Conservation (phyloP, 371 early-diverging fungal species). For the Circinella umbellata region DNA sequence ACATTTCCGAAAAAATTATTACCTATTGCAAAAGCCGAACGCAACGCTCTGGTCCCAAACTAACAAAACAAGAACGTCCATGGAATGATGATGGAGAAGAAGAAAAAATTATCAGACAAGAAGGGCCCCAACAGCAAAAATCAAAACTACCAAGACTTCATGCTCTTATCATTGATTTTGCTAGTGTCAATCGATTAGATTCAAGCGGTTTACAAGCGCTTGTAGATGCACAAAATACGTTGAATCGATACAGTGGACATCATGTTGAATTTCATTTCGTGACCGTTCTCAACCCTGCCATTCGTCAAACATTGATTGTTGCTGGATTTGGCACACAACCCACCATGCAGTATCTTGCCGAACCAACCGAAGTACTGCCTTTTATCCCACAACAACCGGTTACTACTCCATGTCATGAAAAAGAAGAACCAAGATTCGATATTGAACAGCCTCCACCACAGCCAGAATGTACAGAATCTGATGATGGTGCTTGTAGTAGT, state of each 20-base stretch:
- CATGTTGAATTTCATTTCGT: constrained; percentile 58
- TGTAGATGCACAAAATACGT: constrained; percentile 55
- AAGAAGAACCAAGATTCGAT: neutral
- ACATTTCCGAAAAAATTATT: constrained; percentile 50
- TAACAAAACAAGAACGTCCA: constrained; percentile 42
- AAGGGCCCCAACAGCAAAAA: constrained; percentile 9
- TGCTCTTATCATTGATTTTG: constrained; percentile 70
- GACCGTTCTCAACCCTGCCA: constrained; percentile 40
- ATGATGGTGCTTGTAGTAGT: neutral
- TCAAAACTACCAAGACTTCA: constrained; percentile 48
- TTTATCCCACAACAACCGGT: constrained; percentile 34
- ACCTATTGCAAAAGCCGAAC: constrained; percentile 39
- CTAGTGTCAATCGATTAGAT: constrained; percentile 65
- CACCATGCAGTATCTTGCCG: neutral
- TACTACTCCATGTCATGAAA: constrained; percentile 28
- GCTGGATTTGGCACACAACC: constrained; percentile 51
- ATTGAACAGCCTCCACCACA: constrained; percentile 3
- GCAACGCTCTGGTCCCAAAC: constrained; percentile 22
- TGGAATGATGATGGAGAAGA: constrained; percentile 53
- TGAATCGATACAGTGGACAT: constrained; percentile 59
- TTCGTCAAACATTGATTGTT: constrained; percentile 42
- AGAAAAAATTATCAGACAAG: constrained; percentile 18
- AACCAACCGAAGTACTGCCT: constrained; percentile 39
- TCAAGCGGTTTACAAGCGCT: constrained; percentile 68
- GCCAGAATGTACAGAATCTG: neutral